A percentile compares a stretch with the other conserved stretches of the same genome.
Evolutionary conservation across 1,284 basidiomycete species (phyloP).

Genomic region (Boletellus deceptivus): DNA sequence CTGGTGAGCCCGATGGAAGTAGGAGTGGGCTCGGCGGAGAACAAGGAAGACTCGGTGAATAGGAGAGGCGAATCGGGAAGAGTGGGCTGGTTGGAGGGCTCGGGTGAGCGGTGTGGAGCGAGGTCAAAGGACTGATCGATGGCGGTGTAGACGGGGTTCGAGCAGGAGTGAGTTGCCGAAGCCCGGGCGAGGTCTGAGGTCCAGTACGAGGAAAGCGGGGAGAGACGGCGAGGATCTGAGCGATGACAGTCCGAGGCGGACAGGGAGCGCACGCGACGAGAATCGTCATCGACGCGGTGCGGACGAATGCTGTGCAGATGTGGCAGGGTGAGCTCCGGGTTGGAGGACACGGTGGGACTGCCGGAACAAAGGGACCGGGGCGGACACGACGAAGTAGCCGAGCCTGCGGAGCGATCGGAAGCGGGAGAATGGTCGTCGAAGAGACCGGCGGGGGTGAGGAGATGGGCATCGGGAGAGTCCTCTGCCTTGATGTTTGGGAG

Average conservation of each 20-base stretch:
- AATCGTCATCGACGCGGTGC: conserved; percentile 27
- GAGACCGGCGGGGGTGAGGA: conserved; percentile 35
- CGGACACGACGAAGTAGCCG: conserved; percentile 29
- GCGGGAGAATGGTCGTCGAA: conserved; percentile 34
- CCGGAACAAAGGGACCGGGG: conserved; percentile 27
- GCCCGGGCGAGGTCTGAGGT: conserved; percentile 26
- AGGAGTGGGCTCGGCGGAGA: conserved; percentile 27
- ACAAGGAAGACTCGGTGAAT: conserved; percentile 31
- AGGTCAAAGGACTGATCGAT: conserved; percentile 19
- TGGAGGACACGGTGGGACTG: background rate
- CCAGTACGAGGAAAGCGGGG: conserved; percentile 34
- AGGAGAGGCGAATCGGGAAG: conserved; percentile 35
- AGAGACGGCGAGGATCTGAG: conserved; percentile 34
- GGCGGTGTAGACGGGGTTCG: conserved; percentile 28
- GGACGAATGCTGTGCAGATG: conserved; percentile 22
- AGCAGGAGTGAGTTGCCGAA: conserved; percentile 29
- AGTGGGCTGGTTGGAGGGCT: conserved; percentile 28
- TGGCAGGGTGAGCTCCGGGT: conserved; percentile 28
- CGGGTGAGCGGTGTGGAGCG: conserved; percentile 27
- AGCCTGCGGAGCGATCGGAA: conserved; percentile 32
- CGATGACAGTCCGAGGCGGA: conserved; percentile 29
- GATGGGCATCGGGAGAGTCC: conserved; percentile 40
- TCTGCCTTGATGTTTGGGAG: conserved; percentile 46
- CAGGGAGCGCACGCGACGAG: conserved; percentile 32
- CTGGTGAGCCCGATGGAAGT: conserved; percentile 18